Evolutionary conservation across 352 stramenopile genomes (phyloP).

Genomic region (Phytophthora syringae): DNA sequence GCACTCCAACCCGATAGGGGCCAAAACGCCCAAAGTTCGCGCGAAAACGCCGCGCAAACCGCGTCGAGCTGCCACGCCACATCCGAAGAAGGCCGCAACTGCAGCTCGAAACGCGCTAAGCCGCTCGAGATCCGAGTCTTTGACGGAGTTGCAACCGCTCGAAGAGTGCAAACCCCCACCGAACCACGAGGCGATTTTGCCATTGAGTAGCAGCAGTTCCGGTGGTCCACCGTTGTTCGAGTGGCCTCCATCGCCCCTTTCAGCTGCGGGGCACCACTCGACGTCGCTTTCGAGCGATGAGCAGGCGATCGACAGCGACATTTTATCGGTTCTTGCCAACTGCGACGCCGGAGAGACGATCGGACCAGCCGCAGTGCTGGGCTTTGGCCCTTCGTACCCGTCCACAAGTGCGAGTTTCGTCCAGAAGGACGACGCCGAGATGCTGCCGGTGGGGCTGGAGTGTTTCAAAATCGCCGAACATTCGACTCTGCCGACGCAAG

Average conservation of each 20-base stretch:
- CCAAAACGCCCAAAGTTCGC: neutral
- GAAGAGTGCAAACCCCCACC: slow-evolving; percentile 37
- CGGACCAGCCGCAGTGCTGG: slow-evolving; percentile 21
- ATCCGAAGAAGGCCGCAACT: slow-evolving; percentile 28
- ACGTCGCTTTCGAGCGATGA: slow-evolving; percentile 58
- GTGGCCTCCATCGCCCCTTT: slow-evolving; percentile 34
- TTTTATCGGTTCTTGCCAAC: slow-evolving; percentile 70
- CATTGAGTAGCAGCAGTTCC: slow-evolving; percentile 14
- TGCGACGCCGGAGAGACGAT: slow-evolving; percentile 52
- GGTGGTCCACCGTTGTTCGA: slow-evolving; percentile 35
- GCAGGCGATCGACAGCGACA: slow-evolving; percentile 78
- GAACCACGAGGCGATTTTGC: slow-evolving; percentile 36
- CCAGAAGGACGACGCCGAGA: slow-evolving; percentile 44
- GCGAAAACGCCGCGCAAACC: slow-evolving; percentile 38
- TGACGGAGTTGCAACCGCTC: slow-evolving; percentile 42
- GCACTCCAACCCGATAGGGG: neutral
- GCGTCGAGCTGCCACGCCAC: slow-evolving; percentile 44
- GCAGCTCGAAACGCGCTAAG: slow-evolving; percentile 44
- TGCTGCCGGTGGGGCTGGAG: slow-evolving; percentile 45
- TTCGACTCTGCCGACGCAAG: slow-evolving; percentile 8
- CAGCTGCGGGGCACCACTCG: slow-evolving; percentile 26
- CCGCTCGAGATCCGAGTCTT: slow-evolving; percentile 71
- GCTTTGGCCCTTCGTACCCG: slow-evolving; percentile 36
- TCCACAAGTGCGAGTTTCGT: slow-evolving; percentile 35
- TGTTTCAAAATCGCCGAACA: slow-evolving; percentile 52